Evolutionary conservation across 768 basidiomycete genomes (phyloP).

Genomic region (Exsudoporus frostii): DNA sequence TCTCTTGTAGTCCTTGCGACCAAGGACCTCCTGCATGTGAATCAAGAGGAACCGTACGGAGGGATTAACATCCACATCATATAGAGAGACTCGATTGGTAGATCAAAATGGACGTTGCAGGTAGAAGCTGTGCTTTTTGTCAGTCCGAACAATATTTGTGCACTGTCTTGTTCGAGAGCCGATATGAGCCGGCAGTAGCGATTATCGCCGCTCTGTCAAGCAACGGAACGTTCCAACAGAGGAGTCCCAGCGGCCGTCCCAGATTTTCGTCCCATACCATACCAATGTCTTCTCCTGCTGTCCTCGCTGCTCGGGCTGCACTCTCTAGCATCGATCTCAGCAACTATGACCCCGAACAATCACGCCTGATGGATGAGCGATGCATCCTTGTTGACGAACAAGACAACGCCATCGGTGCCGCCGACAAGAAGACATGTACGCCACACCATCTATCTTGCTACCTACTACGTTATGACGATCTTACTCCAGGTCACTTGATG

Average conservation of each 20-base stretch:
- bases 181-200: not conserved
- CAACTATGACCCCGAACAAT: constrained; percentile 88
- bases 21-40: constrained; percentile 62
- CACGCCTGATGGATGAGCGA: constrained; percentile 91
- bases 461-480: not conserved
- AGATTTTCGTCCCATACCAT: constrained; percentile 2
- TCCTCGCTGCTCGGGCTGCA: constrained; percentile 56
- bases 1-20: constrained; percentile 62
- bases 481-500: constrained; percentile 80
- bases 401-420: constrained; percentile 78
- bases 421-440: constrained; percentile 96
- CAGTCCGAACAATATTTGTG: constrained; percentile 1
- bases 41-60: constrained; percentile 62
- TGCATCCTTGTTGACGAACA: constrained; percentile 91
- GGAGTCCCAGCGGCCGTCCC: not conserved
- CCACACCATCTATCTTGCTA: constrained; percentile 11
- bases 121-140: constrained; percentile 1
- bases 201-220: not conserved
- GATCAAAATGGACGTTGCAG: not conserved
- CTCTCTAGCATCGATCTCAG: constrained; percentile 77
- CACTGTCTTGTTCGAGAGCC: not conserved
- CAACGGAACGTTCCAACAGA: not conserved
- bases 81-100: constrained; percentile 17
- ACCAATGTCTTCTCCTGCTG: constrained; percentile 57
- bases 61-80: constrained; percentile 42